These are phyloP conservation scores for Arxiozyma telluris DNA, from an alignment of 1,139 yeast species.

Conservation along the genomic window DNA sequence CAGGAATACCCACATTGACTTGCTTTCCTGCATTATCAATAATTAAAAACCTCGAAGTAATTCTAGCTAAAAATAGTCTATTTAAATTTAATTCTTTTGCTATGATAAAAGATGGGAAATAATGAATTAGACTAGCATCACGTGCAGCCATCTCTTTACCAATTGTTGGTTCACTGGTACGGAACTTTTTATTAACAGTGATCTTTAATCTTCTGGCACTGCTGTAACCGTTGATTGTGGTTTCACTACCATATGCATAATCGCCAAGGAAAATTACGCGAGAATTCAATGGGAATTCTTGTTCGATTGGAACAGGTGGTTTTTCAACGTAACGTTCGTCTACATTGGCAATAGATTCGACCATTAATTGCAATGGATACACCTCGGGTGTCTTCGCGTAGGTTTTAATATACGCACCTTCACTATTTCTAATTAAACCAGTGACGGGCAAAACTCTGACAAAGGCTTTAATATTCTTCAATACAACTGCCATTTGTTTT, in stretches of 20 bases:
- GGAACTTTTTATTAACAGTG: slow-evolving; percentile 45
- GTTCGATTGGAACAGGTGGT: slow-evolving; percentile 66
- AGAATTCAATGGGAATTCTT: slow-evolving; percentile 70
- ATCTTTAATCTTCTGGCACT: slow-evolving; percentile 43
- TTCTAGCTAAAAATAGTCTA: slow-evolving; percentile 61
- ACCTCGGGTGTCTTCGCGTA: slow-evolving; percentile 44
- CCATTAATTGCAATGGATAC: slow-evolving; percentile 71
- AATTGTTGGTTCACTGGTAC: slow-evolving; percentile 50
- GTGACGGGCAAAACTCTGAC: slow-evolving; percentile 67
- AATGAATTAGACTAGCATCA: slow-evolving; percentile 50
- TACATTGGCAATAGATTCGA: slow-evolving; percentile 61
- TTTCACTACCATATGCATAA: slow-evolving; percentile 82
- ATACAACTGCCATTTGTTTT: slow-evolving; percentile 48
- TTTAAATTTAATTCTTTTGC: slow-evolving; percentile 50
- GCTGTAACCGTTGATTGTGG: slow-evolving; percentile 55
- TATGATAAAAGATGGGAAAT: slow-evolving; percentile 60
- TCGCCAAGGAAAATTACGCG: slow-evolving; percentile 80
- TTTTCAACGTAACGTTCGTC: slow-evolving; percentile 69
- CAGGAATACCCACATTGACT: slow-evolving; percentile 72
- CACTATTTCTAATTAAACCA: slow-evolving; percentile 60
- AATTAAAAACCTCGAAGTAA: slow-evolving; percentile 66
- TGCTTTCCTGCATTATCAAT: slow-evolving; percentile 45
- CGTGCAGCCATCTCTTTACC: slow-evolving; percentile 50
- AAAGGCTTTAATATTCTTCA: slow-evolving; percentile 48
- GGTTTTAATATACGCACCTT: slow-evolving; percentile 74